Base-by-base conservation (phyloP, 805 yeast species). In the Metschnikowia cerradonensis region DNA sequence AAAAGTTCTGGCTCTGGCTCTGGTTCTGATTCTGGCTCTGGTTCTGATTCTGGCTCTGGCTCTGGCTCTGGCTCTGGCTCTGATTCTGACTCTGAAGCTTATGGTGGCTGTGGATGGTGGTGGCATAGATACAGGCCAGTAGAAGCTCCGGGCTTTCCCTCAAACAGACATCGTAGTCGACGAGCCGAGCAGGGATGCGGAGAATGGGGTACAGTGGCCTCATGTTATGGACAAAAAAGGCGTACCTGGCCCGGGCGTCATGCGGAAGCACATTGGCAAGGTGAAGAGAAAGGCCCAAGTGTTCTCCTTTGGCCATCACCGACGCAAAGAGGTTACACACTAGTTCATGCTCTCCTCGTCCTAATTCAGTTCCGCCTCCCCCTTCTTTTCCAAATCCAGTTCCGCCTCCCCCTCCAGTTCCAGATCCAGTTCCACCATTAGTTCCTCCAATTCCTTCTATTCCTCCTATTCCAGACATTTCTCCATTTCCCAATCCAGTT, bases 191-290 rank as follows among this genome's bases (percentile, higher is more conserved):
- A 2, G 82, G 75, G 31, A 79, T 60, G 14, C 79, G 67, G 3
- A 77, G 65, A 39, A 77, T 67, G 7, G 84, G 84, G 72, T 79
- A 80, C 58, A 66, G 77, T 11, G 72, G 66, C 14, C 76, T 58
- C 63, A 79, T 66, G 11, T 72, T 67, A 6, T 63, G 44, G 13
- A 68, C 56, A 53, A 79, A 80, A 45, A 56, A 64, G 6, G 60
- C 53, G 48, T 61, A 71, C 54, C 78, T 65, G 13, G 53, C 49
- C 26, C 61, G 60, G 2, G 77, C 68, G 33, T 72, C 76, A 4
- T 66, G 65, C 13, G 47, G 47, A 6, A 43, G 47, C 22, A 34
- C 39, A n/a, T 43, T 11, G 31, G n/a, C 22, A 11, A 43, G 39
- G 47, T 6, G 15, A 11, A 22, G 39, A 15, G 22, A 30, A 13